A percentile compares a stretch with the other conserved stretches of the same genome.
phyloP scores from a whole-genome alignment of 2,329 filamentous ascomycete genomes.

The Diplodia intermedia region DNA sequence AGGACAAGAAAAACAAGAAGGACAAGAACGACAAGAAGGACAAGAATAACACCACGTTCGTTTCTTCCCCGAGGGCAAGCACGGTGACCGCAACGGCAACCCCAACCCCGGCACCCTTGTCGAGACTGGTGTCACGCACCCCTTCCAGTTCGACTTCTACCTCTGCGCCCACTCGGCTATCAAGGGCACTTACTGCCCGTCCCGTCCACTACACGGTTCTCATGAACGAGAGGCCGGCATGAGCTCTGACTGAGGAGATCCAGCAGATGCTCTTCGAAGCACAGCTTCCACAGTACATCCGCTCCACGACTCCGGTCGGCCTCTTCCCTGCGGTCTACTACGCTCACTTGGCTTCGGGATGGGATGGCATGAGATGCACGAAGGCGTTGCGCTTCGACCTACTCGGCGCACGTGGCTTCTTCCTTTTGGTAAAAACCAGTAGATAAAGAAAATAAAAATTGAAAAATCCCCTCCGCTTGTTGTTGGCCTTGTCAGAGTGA shows the following conservation, averaged over 20 bases:
- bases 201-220: constrained; percentile 94
- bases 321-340: constrained; percentile 92
- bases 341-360: constrained; percentile 73
- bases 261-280: constrained; percentile 92
- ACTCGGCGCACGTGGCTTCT: no score
- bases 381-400: no score
- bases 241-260: constrained; percentile 69
- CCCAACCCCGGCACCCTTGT: constrained; percentile 85
- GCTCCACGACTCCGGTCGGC: constrained; percentile 91
- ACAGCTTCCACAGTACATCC: constrained; percentile 92
- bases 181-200: constrained; percentile 89
- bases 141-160: constrained; percentile 89
- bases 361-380: no score
- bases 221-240: constrained; percentile 77
- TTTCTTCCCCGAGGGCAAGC: constrained; percentile 73
- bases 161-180: constrained; percentile 77
- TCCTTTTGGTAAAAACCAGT: no score
- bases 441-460: no score
- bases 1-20: no score
- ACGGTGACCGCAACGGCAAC: constrained; percentile 78
- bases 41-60: constrained; percentile 60
- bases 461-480: no score
- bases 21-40: no score
- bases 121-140: constrained; percentile 87
- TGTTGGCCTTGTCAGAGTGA: no score